Percentiles rank a stretch among this genome's conserved stretches.
These are phyloP conservation scores for Globisporangium spiculum DNA, from an alignment of 352 stramenopile genomes.

Conservation along the genomic window DNA sequence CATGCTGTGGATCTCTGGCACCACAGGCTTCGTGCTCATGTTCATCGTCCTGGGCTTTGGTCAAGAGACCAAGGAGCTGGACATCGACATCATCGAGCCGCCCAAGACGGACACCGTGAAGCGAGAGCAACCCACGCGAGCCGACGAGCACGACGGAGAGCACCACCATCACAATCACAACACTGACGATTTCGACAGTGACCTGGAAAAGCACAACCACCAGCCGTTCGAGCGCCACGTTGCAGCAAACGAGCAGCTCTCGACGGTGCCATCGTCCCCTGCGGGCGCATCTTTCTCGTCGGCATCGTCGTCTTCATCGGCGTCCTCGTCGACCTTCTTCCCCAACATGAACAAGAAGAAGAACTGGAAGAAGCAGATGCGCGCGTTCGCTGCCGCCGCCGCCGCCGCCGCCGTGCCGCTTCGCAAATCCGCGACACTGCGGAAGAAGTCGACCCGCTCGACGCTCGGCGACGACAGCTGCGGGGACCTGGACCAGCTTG, in stretches of 20 bases:
- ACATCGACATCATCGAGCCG: conserved; percentile 21
- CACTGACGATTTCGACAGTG: conserved; percentile 19
- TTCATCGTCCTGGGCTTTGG: conserved; percentile 9
- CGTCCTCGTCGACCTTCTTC: conserved; percentile 16
- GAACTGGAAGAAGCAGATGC: conserved; percentile 19
- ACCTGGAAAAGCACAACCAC: conserved; percentile 13
- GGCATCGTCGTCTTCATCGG: conserved; percentile 14
- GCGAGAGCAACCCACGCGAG: background rate
- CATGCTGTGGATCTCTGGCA: conserved; percentile 13
- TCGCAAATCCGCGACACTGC: conserved; percentile 8
- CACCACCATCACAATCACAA: conserved; percentile 15
- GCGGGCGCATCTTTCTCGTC: conserved; percentile 18
- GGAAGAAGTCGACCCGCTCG: conserved; percentile 19
- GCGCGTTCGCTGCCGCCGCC: conserved; percentile 14
- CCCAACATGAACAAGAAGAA: conserved; percentile 2
- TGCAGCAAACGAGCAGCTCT: conserved; percentile 18
- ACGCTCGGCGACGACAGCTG: conserved; percentile 12
- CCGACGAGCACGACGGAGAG: background rate
- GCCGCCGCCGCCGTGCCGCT: conserved; percentile 7
- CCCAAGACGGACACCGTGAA: conserved; percentile 7
- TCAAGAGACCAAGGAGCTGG: conserved; percentile 13
- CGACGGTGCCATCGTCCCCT: conserved; percentile 25
- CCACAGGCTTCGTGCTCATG: background rate
- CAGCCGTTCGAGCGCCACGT: conserved; percentile 5
- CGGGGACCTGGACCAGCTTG: conserved; percentile 39